phyloP scores from a whole-genome alignment of 2,329 filamentous ascomycete genomes.

The Colletotrichum paranaense region DNA sequence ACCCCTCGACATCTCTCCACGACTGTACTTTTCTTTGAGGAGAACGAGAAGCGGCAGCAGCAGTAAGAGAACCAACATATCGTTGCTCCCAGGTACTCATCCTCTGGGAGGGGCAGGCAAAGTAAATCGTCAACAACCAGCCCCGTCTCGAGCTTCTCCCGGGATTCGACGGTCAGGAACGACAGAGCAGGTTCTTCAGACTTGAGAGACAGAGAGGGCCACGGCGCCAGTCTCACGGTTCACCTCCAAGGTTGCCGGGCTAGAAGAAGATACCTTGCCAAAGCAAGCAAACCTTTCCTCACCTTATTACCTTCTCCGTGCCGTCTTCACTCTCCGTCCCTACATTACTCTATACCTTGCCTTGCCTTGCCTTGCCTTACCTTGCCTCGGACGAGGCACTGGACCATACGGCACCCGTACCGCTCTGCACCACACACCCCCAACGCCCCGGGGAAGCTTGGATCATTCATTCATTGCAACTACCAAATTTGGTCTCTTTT shows the following conservation, averaged over 20 bases:
- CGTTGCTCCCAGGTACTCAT: not conserved
- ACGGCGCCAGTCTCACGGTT: constrained; percentile 1
- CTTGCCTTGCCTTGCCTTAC: constrained; percentile 3
- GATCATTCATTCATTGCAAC: constrained; percentile 33
- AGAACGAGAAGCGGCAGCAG: not conserved
- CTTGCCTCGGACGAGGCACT: constrained; percentile 22
- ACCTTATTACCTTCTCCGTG: too few species aligned
- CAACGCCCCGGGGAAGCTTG: constrained; percentile 33
- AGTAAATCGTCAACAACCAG: not conserved
- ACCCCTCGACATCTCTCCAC: constrained; percentile 5
- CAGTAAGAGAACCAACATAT: not conserved
- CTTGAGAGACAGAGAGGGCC: not conserved
- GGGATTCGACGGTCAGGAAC: not conserved
- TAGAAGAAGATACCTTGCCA: not conserved
- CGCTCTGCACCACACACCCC: constrained; percentile 19
- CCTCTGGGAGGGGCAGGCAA: not conserved
- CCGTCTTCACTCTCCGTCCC: too few species aligned
- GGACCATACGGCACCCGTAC: constrained; percentile 8
- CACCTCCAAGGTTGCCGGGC: constrained; percentile 13
- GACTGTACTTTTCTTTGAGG: not conserved
- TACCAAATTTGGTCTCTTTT: constrained; percentile 26
- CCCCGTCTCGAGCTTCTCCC: not conserved
- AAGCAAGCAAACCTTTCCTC: too few species aligned
- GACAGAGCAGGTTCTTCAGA: not conserved
- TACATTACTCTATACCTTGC: not conserved